Evolutionary conservation across 352 stramenopile genomes (phyloP), one percentile per base, ranked within the genome.

Genomic region (Albugo laibachii): DNA sequence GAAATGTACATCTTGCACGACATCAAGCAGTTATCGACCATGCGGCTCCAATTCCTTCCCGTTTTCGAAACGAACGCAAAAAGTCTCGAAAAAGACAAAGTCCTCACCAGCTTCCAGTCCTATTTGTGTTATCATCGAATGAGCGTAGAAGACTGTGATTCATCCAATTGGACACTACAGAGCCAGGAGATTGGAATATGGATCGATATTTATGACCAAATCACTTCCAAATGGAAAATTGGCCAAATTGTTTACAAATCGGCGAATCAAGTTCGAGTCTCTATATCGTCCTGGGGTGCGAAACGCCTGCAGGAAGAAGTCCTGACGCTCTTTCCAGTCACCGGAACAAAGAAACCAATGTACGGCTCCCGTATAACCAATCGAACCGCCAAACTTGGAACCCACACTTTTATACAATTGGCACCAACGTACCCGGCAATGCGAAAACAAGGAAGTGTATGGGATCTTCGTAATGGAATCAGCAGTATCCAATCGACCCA

Each of bases 161-260:
- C 57, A 15, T 85, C 72, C 19, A 79, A 71, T 43, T 87, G 75
- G 78, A 80, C 66, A 34, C 78, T 84, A 41, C 14, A 58, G 31
- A 73, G 62, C 13, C 76, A 83, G 48, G 74, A 74, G 45, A 62
- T 62, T 1, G 76, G 74, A 27, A 69, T 70, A 47, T 92, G 79
- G 79, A 69, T 92, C 37, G 79, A 92, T 35, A 64, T 92, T 2
- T 72, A 77, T 20, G 79, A 92, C 27, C 20, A 79, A 41, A 78
- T 67, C 41, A 77, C 70, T 20, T 80, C 74, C 40, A 75, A 77
- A 36, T 92, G 79, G 79, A 64, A 57, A 38, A 64, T 88, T 16
- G 76, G 57, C 10, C 76, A 88, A 57, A 82, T 92, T 48, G 50
- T 85, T 44, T 56, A 66, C 16, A 61, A 82, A 12, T 72, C 68